These are phyloP conservation scores for Vitis hybrid DNA, from an alignment of 177 flowering plant species.

Conservation along the genomic window DNA sequence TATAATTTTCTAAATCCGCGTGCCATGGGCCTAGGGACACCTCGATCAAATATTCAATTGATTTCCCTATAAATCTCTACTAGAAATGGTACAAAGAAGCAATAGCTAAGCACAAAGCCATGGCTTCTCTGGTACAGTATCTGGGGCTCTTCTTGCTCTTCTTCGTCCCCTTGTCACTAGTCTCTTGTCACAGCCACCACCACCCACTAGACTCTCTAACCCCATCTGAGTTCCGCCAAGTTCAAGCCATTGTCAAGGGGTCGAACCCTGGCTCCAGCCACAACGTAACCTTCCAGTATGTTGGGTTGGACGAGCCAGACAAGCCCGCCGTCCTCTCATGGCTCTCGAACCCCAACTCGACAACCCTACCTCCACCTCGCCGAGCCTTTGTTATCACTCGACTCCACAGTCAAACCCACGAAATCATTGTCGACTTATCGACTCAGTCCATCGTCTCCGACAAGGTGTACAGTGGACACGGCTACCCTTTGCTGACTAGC, in stretches of 20 bases:
- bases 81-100: too few species aligned
- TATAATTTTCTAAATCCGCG: too few species aligned
- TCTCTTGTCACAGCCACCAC: background rate
- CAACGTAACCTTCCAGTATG: constrained; percentile 29
- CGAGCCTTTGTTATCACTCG: constrained; percentile 25
- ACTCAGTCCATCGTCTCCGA: constrained; percentile 15
- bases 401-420: constrained; percentile 26
- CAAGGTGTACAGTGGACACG: constrained; percentile 27
- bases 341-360: background rate
- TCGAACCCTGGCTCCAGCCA: constrained; percentile 6
- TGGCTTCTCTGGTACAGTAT: too few species aligned
- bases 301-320: constrained; percentile 40
- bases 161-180: background rate
- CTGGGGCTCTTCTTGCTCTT: background rate
- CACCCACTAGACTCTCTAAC: constrained; percentile 36
- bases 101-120: too few species aligned
- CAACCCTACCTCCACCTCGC: constrained; percentile 9
- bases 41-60: too few species aligned
- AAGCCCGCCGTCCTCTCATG: constrained; percentile 7
- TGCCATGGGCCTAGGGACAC: too few species aligned
- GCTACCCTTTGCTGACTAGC: constrained; percentile 31
- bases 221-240: constrained; percentile 16
- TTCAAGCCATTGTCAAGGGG: constrained; percentile 12
- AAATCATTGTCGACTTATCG: constrained; percentile 37
- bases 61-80: too few species aligned